Conservation (phyloP, 495 filamentous ascomycete species). For the Hyaloscypha variabilis region DNA sequence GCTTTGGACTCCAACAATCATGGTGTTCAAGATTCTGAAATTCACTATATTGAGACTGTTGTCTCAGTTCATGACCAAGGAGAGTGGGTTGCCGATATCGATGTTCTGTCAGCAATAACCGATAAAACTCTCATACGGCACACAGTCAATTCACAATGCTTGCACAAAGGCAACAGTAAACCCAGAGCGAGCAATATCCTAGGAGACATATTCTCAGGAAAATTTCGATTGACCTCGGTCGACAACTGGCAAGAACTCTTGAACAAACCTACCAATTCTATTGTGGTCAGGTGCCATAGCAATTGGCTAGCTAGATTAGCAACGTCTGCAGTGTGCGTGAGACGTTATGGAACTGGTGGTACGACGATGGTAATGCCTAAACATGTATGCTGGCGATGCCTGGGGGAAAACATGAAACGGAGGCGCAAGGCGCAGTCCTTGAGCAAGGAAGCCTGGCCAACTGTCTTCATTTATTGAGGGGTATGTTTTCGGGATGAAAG, state of each 20-base stretch:
- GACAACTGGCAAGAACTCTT: slow-evolving; percentile 34
- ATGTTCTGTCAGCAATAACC: slow-evolving; percentile 29
- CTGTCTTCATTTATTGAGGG: no score
- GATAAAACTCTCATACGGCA: background rate
- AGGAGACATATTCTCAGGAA: background rate
- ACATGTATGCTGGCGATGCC: no score
- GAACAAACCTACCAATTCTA: slow-evolving; percentile 12
- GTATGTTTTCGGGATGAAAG: no score
- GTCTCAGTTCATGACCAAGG: slow-evolving; percentile 37
- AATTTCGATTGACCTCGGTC: slow-evolving; percentile 20
- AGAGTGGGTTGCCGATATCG: slow-evolving; percentile 42
- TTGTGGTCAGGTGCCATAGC: slow-evolving; percentile 25
- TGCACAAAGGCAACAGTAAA: background rate
- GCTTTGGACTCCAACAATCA: background rate
- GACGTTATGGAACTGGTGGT: no score
- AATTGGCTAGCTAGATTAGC: slow-evolving; percentile 35
- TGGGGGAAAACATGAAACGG: no score
- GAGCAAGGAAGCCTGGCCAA: no score
- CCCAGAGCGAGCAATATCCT: background rate
- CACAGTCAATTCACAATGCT: background rate
- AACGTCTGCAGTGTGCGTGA: no score
- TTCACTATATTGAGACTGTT: slow-evolving; percentile 35
- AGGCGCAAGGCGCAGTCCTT: no score
- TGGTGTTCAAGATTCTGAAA: slow-evolving; percentile 33
- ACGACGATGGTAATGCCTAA: no score